Evolutionary conservation across 768 basidiomycete genomes (phyloP), one percentile per base, ranked within the genome.

Genomic region (Dioszegia hungarica): DNA sequence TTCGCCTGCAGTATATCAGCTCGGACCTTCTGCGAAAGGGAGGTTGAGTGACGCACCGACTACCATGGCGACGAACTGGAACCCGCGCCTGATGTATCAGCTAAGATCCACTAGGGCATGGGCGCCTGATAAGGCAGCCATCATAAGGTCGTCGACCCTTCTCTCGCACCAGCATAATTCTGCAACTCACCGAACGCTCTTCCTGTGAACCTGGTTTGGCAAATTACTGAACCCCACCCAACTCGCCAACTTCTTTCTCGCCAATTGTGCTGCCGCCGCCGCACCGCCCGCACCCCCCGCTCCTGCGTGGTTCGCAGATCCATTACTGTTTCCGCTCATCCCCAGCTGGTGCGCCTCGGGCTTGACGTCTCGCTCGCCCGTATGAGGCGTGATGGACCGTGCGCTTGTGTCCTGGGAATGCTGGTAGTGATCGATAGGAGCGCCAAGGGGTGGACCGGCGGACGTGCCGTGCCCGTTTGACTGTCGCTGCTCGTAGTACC

Each of bases 21-120:
- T 58, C 33, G 37, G 38, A 41, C 20, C 20, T 20, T n/a, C 12
- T 40, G 9, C 17, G 24, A n/a, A 39, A 22, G 27, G 37, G 34
- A 15, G 31, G 14, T 10, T 20, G 25, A 10, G 31, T 14, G 36
- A 86, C 91, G 72, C 66, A 94, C 94, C 94, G 75, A 99, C 94
- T 62, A 99, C 94, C 95, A 99, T 98, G 64, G 86, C 82, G 53
- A 92, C 94, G 80, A 99, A 99, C 78, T 98, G 90, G 82, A 98
- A 99, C 41, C 95, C 72, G 5, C 70, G 66, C 31, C 68, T 73
- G 39, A 3, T 11, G 1, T 44, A 27, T 63, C 56, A 62, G 59
- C 46, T 37, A 3, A n/a, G 22, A 22, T 33, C 19, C 56, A 31
- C 20, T 19, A 17, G 20, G 15, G 49, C 51, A 37, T 24, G 19